Evolutionary conservation across 73 alveolate genomes (phyloP).

Genomic region (Breviolum minutum): DNA sequence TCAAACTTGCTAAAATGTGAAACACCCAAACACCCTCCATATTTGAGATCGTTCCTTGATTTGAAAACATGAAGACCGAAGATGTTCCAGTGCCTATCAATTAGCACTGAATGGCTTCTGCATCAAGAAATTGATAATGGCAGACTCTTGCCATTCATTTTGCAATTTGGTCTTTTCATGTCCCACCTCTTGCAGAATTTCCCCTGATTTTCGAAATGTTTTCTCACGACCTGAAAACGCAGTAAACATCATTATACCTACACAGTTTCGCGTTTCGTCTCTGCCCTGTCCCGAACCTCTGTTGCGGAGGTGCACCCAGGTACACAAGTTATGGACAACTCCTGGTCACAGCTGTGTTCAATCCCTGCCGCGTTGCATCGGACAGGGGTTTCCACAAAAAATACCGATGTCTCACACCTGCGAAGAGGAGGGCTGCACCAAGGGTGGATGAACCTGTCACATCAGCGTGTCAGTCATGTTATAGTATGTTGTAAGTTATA

Average conservation of each 20-base stretch:
- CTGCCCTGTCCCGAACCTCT: neutral
- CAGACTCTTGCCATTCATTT: no score
- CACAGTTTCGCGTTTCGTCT: neutral
- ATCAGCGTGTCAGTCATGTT: neutral
- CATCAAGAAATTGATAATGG: no score
- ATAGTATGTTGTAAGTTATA: no score
- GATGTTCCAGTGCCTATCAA: no score
- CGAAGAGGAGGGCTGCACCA: constrained; percentile 52
- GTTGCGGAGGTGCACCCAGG: constrained; percentile 45
- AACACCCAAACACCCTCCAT: neutral
- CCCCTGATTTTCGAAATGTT: no score
- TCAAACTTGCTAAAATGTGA: neutral
- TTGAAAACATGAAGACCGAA: no score
- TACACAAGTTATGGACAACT: constrained; percentile 35
- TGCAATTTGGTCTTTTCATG: no score
- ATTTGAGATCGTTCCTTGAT: no score
- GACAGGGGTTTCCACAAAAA: no score
- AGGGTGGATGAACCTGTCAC: constrained; percentile 6
- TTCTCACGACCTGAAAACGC: neutral
- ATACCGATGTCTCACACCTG: neutral
- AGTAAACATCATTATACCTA: neutral
- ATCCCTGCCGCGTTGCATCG: no score
- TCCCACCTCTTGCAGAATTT: no score
- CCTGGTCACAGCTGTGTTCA: neutral
- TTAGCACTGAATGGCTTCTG: no score